Evolutionary conservation across 129 eudicot genomes (phyloP), one percentile per base, ranked within the genome.

Genomic region (Ambrosia artemisiifolia): DNA sequence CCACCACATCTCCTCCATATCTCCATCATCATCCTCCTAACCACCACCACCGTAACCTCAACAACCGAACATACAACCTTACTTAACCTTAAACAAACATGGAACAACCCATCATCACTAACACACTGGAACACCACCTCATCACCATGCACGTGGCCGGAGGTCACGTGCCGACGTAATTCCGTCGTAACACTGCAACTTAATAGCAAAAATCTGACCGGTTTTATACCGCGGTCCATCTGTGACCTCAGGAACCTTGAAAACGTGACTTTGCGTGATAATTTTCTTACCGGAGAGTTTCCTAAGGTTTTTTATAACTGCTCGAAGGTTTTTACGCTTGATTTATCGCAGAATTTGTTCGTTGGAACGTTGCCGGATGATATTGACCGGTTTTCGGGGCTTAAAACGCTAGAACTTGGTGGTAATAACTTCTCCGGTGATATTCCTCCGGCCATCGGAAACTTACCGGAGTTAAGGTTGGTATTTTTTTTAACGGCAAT

Each of bases 381-480:
- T 40, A 75, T 94, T 8, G 68, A 88, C 83, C 80, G 72, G 24
- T 73, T 94, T 11, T 59, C 75, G 2, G 34, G 63, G 6, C 79
- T 94, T 2, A 38, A 71, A 49, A 18, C 50, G 14, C 77, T 88
- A 36, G 84, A 85, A 35, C 65, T 94, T 4, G 72, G 85, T 3
- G 82, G 65, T 11, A 94, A 94, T 65, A 94, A 90, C 79, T 88
- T 94, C 75, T 75, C 96, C 66, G 99, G 99, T 3, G 81, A 94
- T 13, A 72, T 90, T n/a, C 99, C 99, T 11, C 83, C 83, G 44
- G 84, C 72, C 0, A 79, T 94, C 53, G 97, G 95, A 6, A 69
- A 75, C 8, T 47, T 90, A 16, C 49, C 85, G 14, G 78, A 70
- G 67, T 73, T 94, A 69, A 36, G 51, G n/a, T 56, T 34, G 3